Base-by-base conservation (phyloP, 2,329 filamentous ascomycete species). In the Diaporthe australafricana region DNA sequence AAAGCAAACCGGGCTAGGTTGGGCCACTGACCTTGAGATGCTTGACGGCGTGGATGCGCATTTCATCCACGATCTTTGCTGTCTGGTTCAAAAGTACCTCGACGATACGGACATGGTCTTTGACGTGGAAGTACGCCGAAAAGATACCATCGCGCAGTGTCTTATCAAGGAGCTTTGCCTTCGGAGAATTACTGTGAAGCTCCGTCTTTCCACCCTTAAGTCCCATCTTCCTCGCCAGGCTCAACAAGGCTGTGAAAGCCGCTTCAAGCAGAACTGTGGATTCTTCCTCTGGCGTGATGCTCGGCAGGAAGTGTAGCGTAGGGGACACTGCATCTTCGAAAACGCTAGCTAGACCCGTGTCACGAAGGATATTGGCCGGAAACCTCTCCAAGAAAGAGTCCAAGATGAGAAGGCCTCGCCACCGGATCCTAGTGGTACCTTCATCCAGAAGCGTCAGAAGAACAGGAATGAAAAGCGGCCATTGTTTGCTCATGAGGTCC, bases 231-330 rank as follows among this genome's bases (percentile, higher is more conserved):
- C 72, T 83, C 74, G 77, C 87, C 7, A 98, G 85, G 0, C 83
- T 82, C 22, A 93, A 82, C 3, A 97, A 84, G 2, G 91, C 90
- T 9, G 87, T 85, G 75, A 95, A 97, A 0, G 92, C 90, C 8
- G 87, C 85, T 7, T 80, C 78, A 1, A 98, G 86, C 3, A 98
- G 83, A 1, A 78, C 77, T 2, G 93, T 78, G 5, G 93, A 93
- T 70, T 96, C 93, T 0, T 86, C 79, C 77, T 94, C 92, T 0
- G 93, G 90, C 0, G 94, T 98, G 52, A 97, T 84, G 16, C 87
- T 90, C 0, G 96, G 95, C 7, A 98, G 86, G 76, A 91, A 93
- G 9, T 92, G 86, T n/a, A 98, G 87, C 45, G 91, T 90, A 0
- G 94, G 93, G 75, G 91, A 87, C 2, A 94, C 81, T 3, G 91